Percentiles rank a stretch among this genome's conserved stretches.
phyloP scores from a whole-genome alignment of 805 yeast genomes.

The Ogataea philodendri region DNA sequence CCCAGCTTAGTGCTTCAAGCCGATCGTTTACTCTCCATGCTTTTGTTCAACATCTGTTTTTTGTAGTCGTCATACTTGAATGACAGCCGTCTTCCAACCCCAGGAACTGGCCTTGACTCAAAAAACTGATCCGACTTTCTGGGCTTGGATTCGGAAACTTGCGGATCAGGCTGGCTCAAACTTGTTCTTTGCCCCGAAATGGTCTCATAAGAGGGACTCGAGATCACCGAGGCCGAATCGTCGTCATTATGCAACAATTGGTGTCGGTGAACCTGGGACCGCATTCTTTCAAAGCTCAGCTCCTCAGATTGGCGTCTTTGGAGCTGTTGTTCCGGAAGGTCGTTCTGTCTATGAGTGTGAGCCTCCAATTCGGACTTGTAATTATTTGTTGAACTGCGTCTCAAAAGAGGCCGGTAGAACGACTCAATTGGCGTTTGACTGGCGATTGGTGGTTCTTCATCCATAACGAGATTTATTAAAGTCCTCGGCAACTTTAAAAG shows the following conservation, averaged over 20 bases:
- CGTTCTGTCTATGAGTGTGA: conserved; percentile 12
- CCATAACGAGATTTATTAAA: background rate
- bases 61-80: conserved; percentile 30
- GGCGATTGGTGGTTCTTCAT: conserved; percentile 23
- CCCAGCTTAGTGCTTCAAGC: too few relatives aligned
- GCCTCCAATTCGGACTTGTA: conserved; percentile 26
- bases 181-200: conserved; percentile 9
- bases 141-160: background rate
- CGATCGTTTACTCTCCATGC: conserved; percentile 22
- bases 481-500: background rate
- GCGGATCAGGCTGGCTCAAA: conserved; percentile 1
- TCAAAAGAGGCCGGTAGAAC: conserved; percentile 12
- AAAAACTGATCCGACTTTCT: too few relatives aligned
- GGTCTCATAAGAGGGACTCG: conserved; percentile 11
- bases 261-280: conserved; percentile 24
- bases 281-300: conserved; percentile 23
- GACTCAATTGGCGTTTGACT: conserved; percentile 16
- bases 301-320: conserved; percentile 23
- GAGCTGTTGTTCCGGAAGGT: conserved; percentile 9
- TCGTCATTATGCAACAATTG: conserved; percentile 15
- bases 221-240: conserved; percentile 13
- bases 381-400: conserved; percentile 20
- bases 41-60: conserved; percentile 24
- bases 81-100: conserved; percentile 12
- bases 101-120: too few relatives aligned